These are phyloP conservation scores for Penicillium fuscoglaucum DNA, from an alignment of 2,329 filamentous ascomycete genomes.

Conservation along the genomic window DNA sequence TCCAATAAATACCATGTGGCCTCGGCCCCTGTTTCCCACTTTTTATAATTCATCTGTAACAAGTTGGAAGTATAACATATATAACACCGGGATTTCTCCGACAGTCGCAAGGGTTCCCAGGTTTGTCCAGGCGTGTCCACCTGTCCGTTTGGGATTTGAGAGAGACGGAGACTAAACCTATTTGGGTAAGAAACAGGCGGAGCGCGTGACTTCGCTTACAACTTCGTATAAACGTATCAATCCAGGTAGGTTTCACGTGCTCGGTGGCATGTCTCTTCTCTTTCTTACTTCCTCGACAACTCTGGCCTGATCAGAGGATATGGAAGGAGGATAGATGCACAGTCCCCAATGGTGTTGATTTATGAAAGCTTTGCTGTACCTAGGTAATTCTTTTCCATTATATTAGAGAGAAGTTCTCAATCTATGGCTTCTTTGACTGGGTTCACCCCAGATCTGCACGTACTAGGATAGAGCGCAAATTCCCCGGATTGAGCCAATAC, in stretches of 20 bases:
- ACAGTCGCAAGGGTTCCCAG: not conserved
- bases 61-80: not conserved
- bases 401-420: not conserved
- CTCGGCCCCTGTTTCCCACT: too few relatives aligned
- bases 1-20: not conserved
- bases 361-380: not conserved
- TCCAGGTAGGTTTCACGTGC: not conserved
- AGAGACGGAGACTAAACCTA: not conserved
- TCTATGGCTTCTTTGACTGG: not conserved
- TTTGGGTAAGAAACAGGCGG: not conserved
- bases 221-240: not conserved
- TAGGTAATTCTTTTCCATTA: not conserved
- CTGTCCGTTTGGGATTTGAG: not conserved
- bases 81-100: not conserved
- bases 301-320: not conserved
- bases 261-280: not conserved
- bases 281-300: not conserved
- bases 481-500: not conserved
- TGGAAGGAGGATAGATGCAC: not conserved
- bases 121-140: too few relatives aligned
- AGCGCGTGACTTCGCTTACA: not conserved
- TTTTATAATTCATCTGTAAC: not conserved
- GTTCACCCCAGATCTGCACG: not conserved
- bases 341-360: not conserved
- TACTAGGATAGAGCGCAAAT: not conserved